phyloP scores from a whole-genome alignment of 106 monocot genomes.

The Apostasia ramifera region DNA sequence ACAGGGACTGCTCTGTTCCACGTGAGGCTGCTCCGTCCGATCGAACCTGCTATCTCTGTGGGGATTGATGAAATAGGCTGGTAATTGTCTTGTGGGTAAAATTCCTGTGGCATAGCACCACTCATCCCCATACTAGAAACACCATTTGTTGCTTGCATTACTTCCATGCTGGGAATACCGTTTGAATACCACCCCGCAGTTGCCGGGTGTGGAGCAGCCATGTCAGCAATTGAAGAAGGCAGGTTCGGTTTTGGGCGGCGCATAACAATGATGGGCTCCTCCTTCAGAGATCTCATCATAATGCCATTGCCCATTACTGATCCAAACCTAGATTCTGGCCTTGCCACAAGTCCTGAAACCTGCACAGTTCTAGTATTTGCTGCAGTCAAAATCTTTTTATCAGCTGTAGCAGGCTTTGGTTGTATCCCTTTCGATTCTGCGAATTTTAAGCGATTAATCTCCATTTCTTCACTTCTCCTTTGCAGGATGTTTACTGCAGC shows the following conservation, averaged over 20 bases:
- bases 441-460: constrained; percentile 33
- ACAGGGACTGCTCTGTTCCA: constrained; percentile 17
- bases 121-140: constrained; percentile 12
- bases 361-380: constrained; percentile 32
- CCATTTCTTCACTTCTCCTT: constrained; percentile 38
- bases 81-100: constrained; percentile 21
- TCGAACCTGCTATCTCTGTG: constrained; percentile 12
- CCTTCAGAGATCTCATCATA: constrained; percentile 18
- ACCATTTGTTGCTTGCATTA: constrained; percentile 23
- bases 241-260: constrained; percentile 51
- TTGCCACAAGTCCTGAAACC: constrained; percentile 14
- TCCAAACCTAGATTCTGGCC: constrained; percentile 17
- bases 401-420: constrained; percentile 14
- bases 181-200: constrained; percentile 35
- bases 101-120: constrained; percentile 20
- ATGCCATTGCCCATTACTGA: constrained; percentile 18
- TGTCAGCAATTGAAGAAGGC: constrained; percentile 11
- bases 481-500: constrained; percentile 21
- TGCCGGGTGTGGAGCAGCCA: constrained; percentile 23
- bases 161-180: constrained; percentile 13
- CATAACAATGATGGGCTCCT: constrained; percentile 72
- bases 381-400: constrained; percentile 38
- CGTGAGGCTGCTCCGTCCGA: constrained; percentile 24
- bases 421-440: constrained; percentile 18
- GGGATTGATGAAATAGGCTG: constrained; percentile 18